Evolutionary conservation across 2,329 filamentous ascomycete genomes (phyloP).

Genomic region (Lachnellula willkommii): DNA sequence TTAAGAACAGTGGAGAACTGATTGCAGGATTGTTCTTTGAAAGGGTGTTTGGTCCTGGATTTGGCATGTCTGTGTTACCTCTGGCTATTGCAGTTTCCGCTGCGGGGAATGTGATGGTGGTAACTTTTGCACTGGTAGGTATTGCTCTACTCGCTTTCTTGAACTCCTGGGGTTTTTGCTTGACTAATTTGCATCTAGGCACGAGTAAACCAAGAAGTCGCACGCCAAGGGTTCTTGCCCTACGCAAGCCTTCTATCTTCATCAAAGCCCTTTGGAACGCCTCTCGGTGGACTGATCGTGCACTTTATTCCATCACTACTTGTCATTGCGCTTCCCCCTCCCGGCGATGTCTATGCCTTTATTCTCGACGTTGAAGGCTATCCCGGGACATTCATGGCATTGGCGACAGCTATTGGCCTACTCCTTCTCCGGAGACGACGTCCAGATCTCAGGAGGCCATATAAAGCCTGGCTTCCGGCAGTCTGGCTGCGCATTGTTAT

Average conservation of each 20-base stretch:
- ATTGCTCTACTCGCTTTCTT: not conserved
- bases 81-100: conserved; percentile 43
- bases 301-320: conserved; percentile 58
- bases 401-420: conserved; percentile 28
- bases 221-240: conserved; percentile 44
- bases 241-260: conserved; percentile 33
- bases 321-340: conserved; percentile 47
- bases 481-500: conserved; percentile 27
- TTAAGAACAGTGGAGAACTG: conserved; percentile 48
- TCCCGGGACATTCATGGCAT: conserved; percentile 40
- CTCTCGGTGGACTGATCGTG: conserved; percentile 42
- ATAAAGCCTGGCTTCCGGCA: conserved; percentile 29
- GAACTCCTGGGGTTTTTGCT: conserved; percentile 12
- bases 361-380: conserved; percentile 37
- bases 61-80: conserved; percentile 39
- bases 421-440: conserved; percentile 51
- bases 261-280: conserved; percentile 21
- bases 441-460: conserved; percentile 33
- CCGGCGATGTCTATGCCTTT: conserved; percentile 33
- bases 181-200: conserved; percentile 30
- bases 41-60: conserved; percentile 43
- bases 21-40: conserved; percentile 54
- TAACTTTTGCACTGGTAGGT: conserved; percentile 51
- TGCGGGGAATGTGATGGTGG: conserved; percentile 44
- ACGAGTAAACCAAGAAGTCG: conserved; percentile 45